A percentile compares a stretch with the other conserved stretches of the same genome.
These are phyloP conservation scores for Oryza brachyantha DNA, from an alignment of 176 grass and related monocot species.

Conservation along the genomic window DNA sequence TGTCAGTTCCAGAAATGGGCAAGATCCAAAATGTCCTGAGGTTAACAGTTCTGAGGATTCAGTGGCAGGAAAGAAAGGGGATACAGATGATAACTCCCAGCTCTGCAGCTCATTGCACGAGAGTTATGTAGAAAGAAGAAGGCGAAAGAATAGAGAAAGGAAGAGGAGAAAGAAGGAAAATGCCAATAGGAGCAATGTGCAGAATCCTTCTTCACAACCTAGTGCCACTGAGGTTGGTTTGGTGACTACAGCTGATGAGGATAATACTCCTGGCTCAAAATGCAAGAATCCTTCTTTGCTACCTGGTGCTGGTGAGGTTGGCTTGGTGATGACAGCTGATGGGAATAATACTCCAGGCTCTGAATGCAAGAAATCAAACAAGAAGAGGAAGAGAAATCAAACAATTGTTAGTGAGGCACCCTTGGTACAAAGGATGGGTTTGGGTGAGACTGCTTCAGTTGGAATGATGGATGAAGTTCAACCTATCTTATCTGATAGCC, in stretches of 20 bases:
- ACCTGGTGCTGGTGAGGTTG: background rate
- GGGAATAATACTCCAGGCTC: background rate
- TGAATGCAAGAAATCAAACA: constrained; percentile 2
- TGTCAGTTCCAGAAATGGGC: background rate
- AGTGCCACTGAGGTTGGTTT: background rate
- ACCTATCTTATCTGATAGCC: background rate
- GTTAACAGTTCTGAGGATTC: constrained; percentile 10
- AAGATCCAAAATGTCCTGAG: background rate
- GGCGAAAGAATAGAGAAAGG: background rate
- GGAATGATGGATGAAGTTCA: background rate
- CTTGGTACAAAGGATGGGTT: background rate
- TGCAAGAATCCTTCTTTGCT: background rate
- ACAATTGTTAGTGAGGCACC: background rate
- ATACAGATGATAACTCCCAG: background rate
- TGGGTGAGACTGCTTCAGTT: background rate
- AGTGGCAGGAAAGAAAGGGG: background rate
- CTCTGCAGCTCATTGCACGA: background rate
- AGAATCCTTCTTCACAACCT: background rate
- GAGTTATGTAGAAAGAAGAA: background rate
- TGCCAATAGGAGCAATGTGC: background rate
- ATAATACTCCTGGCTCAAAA: background rate
- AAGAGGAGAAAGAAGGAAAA: background rate
- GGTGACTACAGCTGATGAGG: background rate
- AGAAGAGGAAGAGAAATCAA: background rate
- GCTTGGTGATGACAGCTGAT: background rate